phyloP scores from a whole-genome alignment of 2,329 filamentous ascomycete genomes.

The Epichloe typhina region DNA sequence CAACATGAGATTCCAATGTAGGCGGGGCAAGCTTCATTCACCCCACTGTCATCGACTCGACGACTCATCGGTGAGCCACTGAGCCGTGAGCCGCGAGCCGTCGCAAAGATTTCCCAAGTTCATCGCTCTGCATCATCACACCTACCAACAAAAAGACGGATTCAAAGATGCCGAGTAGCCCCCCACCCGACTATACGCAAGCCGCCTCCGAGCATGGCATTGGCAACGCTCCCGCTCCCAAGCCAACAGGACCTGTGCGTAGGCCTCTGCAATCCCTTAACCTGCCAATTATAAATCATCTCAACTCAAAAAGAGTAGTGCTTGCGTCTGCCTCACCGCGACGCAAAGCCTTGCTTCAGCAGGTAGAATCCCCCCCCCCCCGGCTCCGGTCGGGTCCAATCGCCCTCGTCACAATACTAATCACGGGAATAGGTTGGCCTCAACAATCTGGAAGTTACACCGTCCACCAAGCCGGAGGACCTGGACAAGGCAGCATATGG shows the following conservation, averaged over 20 bases:
- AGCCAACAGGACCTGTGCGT: conserved; percentile 21
- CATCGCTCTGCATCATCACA: conserved; percentile 1
- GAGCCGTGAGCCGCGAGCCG: background rate
- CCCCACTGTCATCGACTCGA: too few species aligned
- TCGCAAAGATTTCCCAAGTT: background rate
- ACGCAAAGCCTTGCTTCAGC: conserved; percentile 65
- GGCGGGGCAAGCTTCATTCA: too few species aligned
- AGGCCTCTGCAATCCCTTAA: conserved; percentile 54
- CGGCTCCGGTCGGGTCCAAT: background rate
- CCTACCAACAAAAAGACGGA: background rate
- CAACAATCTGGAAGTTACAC: conserved; percentile 67
- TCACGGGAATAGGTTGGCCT: conserved; percentile 52
- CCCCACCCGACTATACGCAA: conserved; percentile 33
- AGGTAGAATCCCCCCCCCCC: conserved; percentile 28
- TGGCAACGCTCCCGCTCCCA: conserved; percentile 12
- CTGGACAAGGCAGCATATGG: conserved; percentile 61
- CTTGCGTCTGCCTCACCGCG: conserved; percentile 84
- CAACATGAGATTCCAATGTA: too few species aligned
- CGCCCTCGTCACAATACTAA: conserved; percentile 6
- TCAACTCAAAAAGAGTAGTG: conserved; percentile 71
- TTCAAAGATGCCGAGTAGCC: conserved; percentile 10
- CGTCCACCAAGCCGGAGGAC: conserved; percentile 75
- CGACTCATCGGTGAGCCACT: background rate
- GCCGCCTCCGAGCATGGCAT: conserved; percentile 26
- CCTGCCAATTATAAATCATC: conserved; percentile 63